Base-by-base conservation (phyloP, 1,284 basidiomycete genomes). In the Ceratobasidium papillatum region DNA sequence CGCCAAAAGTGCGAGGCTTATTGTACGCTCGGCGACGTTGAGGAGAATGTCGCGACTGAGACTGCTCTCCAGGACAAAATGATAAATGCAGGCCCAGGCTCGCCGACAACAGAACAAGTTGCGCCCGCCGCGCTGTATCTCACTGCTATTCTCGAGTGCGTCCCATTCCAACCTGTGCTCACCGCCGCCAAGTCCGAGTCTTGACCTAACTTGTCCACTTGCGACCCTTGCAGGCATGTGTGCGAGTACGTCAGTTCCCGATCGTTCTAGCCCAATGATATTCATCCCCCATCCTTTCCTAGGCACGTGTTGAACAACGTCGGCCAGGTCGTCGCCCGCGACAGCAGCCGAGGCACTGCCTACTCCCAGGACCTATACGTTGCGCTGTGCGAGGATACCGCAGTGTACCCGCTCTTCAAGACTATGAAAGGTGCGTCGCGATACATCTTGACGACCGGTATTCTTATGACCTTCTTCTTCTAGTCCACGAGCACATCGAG, bases 101-200 rank as follows among this genome's bases (percentile, higher is more conserved):
- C 87, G 22, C 90, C 90, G 17, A 87, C 86, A 68, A 78, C 86
- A 38, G 80, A 85, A 1, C 83, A 91, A n/a, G 82, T 96, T n/a
- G 89, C 91, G 14, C 93, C 94, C 2, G 92, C 94, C 30, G 91
- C 93, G 19, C 81, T 96, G 58, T 97, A 96, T 85, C 85, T 96
- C 72, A 96, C 95, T 12, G 94, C 94, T n/a, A 92, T 96, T 77
- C 84, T 96, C 52, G 95, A 97, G 95, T 95, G 81, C 84, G 94
- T 89, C 36, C 75, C 75, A 61, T 12, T 41, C 38, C 38, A 54
- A 59, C 54, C 45, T 59, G 22, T n/a, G n/a, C n/a, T n/a, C n/a
- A n/a, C n/a, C n/a, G 30, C 32, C 52, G 30, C 22, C 5, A 14
- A 56, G 52, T 56, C 52, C 52, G 51, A 19, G 52, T 32, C 58